Conservation (phyloP, 441 rosid species). For the Raphanus hybrid region DNA sequence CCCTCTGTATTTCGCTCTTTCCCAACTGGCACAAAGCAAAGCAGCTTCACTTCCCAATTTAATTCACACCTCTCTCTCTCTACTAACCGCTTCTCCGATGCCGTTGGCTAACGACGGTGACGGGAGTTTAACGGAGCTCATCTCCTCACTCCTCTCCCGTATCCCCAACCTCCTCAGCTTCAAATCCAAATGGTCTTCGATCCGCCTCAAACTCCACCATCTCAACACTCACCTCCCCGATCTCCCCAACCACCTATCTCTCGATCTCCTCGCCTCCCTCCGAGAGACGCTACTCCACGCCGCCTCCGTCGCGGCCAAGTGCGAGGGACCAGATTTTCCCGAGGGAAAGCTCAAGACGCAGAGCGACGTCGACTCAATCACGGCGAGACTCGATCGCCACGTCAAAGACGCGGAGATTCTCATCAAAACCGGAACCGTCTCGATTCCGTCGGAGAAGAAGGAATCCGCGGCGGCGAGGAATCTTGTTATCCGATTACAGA, state of each 20-base stretch:
- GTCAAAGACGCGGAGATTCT: slow-evolving; percentile 70
- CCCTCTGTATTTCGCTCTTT: slow-evolving; percentile 33
- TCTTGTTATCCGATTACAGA: slow-evolving; percentile 77
- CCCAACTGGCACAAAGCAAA: slow-evolving; percentile 35
- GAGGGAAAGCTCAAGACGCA: slow-evolving; percentile 91
- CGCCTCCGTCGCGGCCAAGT: slow-evolving; percentile 51
- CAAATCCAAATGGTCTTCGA: slow-evolving; percentile 77
- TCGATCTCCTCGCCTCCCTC: slow-evolving; percentile 65
- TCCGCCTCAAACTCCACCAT: slow-evolving; percentile 63
- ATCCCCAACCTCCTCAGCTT: slow-evolving; percentile 56
- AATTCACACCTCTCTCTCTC: slow-evolving; percentile 26
- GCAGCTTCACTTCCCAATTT: slow-evolving; percentile 24
- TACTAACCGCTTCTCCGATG: slow-evolving; percentile 51
- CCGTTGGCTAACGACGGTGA: slow-evolving; percentile 56
- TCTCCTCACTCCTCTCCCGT: slow-evolving; percentile 49
- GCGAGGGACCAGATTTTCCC: slow-evolving; percentile 51
- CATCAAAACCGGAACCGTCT: slow-evolving; percentile 54
- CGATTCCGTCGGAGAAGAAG: slow-evolving; percentile 59
- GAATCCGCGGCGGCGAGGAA: slow-evolving; percentile 55
- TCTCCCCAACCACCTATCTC: slow-evolving; percentile 57
- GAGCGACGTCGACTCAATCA: slow-evolving; percentile 77
- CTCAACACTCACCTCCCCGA: slow-evolving; percentile 71
- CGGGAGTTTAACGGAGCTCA: slow-evolving; percentile 38
- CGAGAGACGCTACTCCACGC: slow-evolving; percentile 58
- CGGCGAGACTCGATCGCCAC: slow-evolving; percentile 71